Percentiles rank a stretch among this genome's conserved stretches.
Evolutionary conservation across 176 grass and related monocot species (phyloP).

Genomic region (Carex parvula): DNA sequence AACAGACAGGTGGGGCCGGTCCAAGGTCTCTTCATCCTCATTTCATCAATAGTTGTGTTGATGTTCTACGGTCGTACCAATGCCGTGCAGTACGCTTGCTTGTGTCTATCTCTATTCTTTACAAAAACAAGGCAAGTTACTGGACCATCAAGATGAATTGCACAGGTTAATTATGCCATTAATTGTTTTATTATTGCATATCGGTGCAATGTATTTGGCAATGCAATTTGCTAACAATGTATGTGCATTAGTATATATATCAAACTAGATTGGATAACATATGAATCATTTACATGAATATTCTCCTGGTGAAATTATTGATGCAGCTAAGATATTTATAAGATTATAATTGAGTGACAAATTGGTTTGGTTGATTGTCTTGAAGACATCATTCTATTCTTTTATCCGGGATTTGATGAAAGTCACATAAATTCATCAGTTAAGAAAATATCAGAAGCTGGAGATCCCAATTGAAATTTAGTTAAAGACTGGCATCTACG

Average conservation of each 20-base stretch:
- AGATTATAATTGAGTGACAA: neutral
- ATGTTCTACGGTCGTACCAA: slow-evolving; percentile 2
- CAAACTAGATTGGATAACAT: neutral
- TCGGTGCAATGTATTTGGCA: neutral
- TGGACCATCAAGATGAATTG: neutral
- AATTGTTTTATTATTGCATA: neutral
- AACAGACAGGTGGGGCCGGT: neutral
- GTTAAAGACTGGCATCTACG: neutral
- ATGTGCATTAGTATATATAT: neutral
- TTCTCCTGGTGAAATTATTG: neutral
- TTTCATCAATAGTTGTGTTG: slow-evolving; percentile 13
- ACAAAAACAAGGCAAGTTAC: neutral
- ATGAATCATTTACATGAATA: neutral
- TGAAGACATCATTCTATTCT: neutral
- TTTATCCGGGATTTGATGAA: neutral
- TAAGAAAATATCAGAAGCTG: neutral
- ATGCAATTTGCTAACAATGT: neutral
- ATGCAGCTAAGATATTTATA: neutral
- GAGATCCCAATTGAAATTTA: neutral
- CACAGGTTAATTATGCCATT: neutral
- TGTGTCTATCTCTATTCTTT: slow-evolving; percentile 2
- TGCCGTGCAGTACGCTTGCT: slow-evolving; percentile 7
- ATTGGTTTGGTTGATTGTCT: neutral
- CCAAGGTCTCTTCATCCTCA: slow-evolving; percentile 10
- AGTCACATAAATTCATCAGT: neutral